Percentiles rank a stretch among this genome's conserved stretches.
Evolutionary conservation across 805 yeast genomes (phyloP).

Genomic region (Metschnikowia henanensis): DNA sequence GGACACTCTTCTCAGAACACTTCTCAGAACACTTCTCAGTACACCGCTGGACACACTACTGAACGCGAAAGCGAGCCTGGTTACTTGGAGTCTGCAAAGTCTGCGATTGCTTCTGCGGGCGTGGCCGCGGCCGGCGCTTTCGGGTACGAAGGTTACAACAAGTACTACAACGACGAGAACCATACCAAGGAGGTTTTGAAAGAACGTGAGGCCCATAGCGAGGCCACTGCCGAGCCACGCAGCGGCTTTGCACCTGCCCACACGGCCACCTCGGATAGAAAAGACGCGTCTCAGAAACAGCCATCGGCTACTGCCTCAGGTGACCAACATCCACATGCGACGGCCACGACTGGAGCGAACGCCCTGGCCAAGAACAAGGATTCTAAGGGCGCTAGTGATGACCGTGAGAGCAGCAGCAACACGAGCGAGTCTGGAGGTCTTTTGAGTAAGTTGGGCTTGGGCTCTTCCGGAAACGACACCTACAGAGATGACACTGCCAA

Average conservation of each 20-base stretch:
- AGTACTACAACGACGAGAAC: conserved; percentile 12
- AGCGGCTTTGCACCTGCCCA: too few species aligned
- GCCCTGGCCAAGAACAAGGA: conserved; percentile 3
- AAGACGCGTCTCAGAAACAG: neutral
- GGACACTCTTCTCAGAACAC: too few species aligned
- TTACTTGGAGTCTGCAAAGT: conserved; percentile 15
- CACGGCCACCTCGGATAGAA: neutral
- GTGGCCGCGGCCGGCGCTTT: conserved; percentile 23
- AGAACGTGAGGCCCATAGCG: neutral
- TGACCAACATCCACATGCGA: neutral
- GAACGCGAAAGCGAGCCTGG: too few species aligned
- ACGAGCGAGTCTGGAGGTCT: conserved; percentile 12
- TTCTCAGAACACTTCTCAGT: too few species aligned
- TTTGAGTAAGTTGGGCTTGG: conserved; percentile 10
- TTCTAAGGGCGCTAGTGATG: neutral
- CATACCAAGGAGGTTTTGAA: conserved; percentile 4
- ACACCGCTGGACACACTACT: too few species aligned
- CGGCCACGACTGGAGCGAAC: neutral
- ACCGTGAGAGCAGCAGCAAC: neutral
- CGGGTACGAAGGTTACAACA: conserved; percentile 21
- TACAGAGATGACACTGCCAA: too few species aligned
- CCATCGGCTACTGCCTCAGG: neutral
- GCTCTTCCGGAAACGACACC: too few species aligned
- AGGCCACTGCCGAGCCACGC: neutral
- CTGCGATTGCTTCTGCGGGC: conserved; percentile 21